Evolutionary conservation across 2,329 filamentous ascomycete species (phyloP), one percentile per base, ranked within the genome.

Genomic region (Aspergillus sp.): DNA sequence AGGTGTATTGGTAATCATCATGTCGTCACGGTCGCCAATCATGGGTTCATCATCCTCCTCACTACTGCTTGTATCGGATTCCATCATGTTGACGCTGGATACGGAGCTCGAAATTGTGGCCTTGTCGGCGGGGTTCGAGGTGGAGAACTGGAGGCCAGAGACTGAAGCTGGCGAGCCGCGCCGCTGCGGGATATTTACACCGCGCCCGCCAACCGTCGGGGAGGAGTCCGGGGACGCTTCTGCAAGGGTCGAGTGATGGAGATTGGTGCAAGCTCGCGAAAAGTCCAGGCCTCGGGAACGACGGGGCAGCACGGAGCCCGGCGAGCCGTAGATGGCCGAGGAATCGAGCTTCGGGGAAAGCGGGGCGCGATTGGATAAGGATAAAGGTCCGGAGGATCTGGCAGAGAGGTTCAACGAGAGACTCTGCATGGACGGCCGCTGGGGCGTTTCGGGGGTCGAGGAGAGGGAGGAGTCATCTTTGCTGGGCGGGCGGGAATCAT

Each of bases 201-300:
- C 84, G 64, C 90, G 87, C 43, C 89, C 88, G 55, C 88, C 88
- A 57, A 95, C 89, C 12, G 89, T 93, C 0, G 95, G 95, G 0
- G 93, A 97, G 0, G 92, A 95, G 74, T 96, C 92, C 3, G 93
- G 92, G 5, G 91, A 95, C 0, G 91, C 90, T 74, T 97, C 91
- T 58, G 94, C 93, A 8, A 98, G 85, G 0, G 91, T 98, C 15
- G 94, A 97, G 76, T 98, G 95, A 78, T 98, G 95, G 21, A 99
- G 83, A 73, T 93, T 96, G 10, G 94, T 97, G 63, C 92, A 95
- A 10, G 93, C 93, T 67, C 94, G 86, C 43, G 94, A 94, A 76
- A 97, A 98, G 78, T 98, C 94, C 62, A 97, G 82, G 47, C 94
- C 94, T 58, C 94, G 87, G 30, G 93, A 97, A 63, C 93, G 89